Conservation (phyloP, 2,329 filamentous ascomycete species). For the Colletotrichum truncatum region DNA sequence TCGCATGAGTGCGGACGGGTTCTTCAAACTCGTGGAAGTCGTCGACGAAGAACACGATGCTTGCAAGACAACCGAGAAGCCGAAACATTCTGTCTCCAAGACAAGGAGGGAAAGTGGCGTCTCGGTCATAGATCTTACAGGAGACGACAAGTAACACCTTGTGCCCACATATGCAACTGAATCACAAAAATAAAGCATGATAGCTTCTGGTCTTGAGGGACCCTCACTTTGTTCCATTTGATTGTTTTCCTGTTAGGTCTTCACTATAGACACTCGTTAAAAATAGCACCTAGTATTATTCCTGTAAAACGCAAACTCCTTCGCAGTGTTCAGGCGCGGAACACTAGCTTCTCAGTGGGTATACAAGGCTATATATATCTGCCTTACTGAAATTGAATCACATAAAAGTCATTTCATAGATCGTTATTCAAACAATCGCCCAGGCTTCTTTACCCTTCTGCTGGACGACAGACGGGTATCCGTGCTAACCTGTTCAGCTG, state of each 20-base stretch:
- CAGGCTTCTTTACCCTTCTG: constrained; percentile 6
- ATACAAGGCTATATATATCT: constrained; percentile 4
- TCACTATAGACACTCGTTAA: too few species aligned
- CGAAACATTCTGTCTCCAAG: background rate
- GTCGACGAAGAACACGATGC: constrained; percentile 36
- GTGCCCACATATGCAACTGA: too few species aligned
- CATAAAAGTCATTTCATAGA: constrained; percentile 11
- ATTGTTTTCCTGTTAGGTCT: too few species aligned
- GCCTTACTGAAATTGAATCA: background rate
- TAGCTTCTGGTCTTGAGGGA: too few species aligned
- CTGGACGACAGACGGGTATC: background rate
- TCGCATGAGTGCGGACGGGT: constrained; percentile 46
- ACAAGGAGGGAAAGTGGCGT: constrained; percentile 12
- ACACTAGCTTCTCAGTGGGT: constrained; percentile 10
- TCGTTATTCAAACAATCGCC: constrained; percentile 11
- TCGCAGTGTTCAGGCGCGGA: background rate
- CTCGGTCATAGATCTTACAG: constrained; percentile 31
- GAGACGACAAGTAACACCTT: background rate
- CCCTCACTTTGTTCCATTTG: too few species aligned
- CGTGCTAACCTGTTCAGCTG: background rate
- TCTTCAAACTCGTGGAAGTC: constrained; percentile 46
- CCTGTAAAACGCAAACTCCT: background rate
- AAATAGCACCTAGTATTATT: background rate
- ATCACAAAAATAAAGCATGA: too few species aligned
- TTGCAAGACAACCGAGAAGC: background rate